Evolutionary conservation across 257 asterid species (phyloP).

Genomic region (Pogostemon cablin): DNA sequence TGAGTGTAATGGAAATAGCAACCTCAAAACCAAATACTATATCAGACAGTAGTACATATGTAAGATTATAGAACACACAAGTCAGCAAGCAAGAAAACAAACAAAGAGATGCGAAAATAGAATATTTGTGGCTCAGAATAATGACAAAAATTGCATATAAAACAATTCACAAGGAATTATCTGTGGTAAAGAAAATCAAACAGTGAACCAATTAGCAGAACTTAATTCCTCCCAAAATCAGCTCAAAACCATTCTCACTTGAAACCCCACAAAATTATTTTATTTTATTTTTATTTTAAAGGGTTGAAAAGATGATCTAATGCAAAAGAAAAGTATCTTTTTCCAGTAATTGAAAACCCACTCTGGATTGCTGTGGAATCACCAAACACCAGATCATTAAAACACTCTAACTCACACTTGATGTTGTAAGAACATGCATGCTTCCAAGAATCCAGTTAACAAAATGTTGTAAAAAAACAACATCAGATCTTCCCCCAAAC

Average conservation of each 20-base stretch:
- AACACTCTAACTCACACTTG: constrained; percentile 34
- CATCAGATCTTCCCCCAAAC: constrained; percentile 52
- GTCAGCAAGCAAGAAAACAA: background rate
- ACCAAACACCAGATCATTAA: constrained; percentile 41
- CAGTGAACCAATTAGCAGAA: constrained; percentile 13
- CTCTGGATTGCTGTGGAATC: constrained; percentile 21
- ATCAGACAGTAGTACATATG: constrained; percentile 2
- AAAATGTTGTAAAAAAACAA: constrained; percentile 31
- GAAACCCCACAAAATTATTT: background rate
- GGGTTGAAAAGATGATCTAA: constrained; percentile 13
- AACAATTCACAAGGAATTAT: background rate
- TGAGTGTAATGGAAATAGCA: background rate
- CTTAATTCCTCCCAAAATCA: constrained; percentile 26
- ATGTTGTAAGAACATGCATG: constrained; percentile 43
- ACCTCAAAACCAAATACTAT: background rate
- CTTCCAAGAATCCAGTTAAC: constrained; percentile 22
- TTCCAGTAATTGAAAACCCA: constrained; percentile 22
- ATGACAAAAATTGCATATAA: constrained; percentile 21
- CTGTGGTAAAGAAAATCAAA: constrained; percentile 25
- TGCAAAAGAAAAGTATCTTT: constrained; percentile 1
- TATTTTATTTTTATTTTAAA: background rate
- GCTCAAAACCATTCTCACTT: background rate
- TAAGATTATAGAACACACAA: background rate
- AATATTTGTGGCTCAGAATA: constrained; percentile 19
- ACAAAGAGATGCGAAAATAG: background rate